Evolutionary conservation across 352 stramenopile species (phyloP).

Genomic region (Globisporangium heterothallicum): DNA sequence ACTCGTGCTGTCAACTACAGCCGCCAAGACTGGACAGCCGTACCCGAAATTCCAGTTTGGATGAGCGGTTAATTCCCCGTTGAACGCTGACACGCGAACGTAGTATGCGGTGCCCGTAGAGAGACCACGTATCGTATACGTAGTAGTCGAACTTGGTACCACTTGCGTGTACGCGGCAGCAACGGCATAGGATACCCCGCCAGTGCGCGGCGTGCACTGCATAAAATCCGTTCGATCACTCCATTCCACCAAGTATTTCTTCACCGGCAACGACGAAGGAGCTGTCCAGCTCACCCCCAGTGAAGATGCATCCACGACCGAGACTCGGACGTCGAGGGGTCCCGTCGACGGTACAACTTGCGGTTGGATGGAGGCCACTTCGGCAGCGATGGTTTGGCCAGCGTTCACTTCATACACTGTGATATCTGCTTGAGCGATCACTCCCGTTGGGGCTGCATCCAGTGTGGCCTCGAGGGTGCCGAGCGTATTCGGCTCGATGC

Average conservation of each 20-base stretch:
- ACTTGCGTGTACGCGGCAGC: constrained; percentile 51
- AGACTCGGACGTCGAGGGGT: constrained; percentile 44
- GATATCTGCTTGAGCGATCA: constrained; percentile 20
- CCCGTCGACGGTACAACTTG: constrained; percentile 39
- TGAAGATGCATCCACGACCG: constrained; percentile 49
- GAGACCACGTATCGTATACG: constrained; percentile 83
- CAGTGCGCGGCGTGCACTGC: constrained; percentile 18
- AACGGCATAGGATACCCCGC: constrained; percentile 34
- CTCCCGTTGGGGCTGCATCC: constrained; percentile 14
- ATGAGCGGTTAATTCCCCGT: constrained; percentile 41
- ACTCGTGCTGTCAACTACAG: constrained; percentile 27
- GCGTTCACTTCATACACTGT: constrained; percentile 23
- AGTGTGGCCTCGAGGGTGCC: constrained; percentile 32
- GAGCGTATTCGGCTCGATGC: constrained; percentile 40
- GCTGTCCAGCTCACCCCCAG: constrained; percentile 65
- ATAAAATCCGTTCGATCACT: constrained; percentile 16
- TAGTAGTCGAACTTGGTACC: constrained; percentile 19
- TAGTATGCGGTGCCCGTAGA: constrained; percentile 76
- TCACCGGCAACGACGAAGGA: constrained; percentile 18
- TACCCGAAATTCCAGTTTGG: constrained; percentile 40
- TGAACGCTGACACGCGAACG: constrained; percentile 87
- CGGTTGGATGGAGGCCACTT: constrained; percentile 29
- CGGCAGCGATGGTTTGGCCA: constrained; percentile 13
- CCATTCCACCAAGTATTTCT: constrained; percentile 71
- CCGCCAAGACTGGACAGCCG: constrained; percentile 46